These are phyloP conservation scores for Ambrosiella beaveri DNA, from an alignment of 2,329 filamentous ascomycete genomes.

Conservation along the genomic window DNA sequence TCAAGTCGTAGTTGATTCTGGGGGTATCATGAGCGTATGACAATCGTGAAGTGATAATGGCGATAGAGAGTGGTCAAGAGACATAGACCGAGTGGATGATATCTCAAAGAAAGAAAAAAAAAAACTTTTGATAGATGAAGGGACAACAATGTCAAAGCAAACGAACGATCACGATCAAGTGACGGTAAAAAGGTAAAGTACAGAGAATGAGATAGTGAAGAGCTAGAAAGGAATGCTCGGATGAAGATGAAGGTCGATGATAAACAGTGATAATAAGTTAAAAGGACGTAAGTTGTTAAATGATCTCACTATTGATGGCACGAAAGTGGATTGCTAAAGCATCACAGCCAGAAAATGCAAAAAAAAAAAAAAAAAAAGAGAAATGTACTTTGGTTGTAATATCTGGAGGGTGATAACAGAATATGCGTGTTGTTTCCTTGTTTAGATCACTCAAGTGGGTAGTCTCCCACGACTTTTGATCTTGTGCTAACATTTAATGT, in stretches of 20 bases:
- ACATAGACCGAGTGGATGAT: neutral
- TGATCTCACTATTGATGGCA: neutral
- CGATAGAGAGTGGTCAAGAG: neutral
- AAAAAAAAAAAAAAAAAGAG: constrained; percentile 2
- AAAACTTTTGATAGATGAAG: neutral
- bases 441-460: neutral
- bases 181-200: neutral
- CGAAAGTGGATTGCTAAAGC: neutral
- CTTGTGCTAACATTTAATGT: neutral
- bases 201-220: neutral
- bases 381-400: neutral
- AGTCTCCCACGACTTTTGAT: neutral
- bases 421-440: constrained; percentile 1
- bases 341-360: neutral
- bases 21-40: no score
- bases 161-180: neutral
- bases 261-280: neutral
- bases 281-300: neutral
- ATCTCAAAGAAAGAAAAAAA: neutral
- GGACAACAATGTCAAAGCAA: neutral
- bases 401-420: neutral
- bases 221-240: neutral
- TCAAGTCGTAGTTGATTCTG: neutral
- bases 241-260: neutral
- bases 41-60: neutral